These are phyloP conservation scores for Sphaerulina vaccinii DNA, from an alignment of 2,329 filamentous ascomycete species.

Conservation along the genomic window DNA sequence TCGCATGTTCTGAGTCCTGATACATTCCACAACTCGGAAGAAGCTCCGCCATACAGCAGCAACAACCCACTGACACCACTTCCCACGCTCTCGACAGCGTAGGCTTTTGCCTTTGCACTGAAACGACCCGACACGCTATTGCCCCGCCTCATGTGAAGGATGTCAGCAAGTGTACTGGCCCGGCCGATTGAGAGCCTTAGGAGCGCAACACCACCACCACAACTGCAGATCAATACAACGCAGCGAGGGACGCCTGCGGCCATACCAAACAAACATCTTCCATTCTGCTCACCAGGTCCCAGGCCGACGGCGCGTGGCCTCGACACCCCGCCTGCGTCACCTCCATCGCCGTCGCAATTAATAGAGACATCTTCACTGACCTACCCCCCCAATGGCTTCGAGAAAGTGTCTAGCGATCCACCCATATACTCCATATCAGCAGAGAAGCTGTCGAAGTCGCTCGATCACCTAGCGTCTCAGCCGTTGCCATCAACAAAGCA, in stretches of 20 bases:
- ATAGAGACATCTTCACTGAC: constrained; percentile 67
- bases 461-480: constrained; percentile 74
- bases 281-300: constrained; percentile 81
- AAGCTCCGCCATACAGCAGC: background rate
- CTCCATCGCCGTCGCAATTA: constrained; percentile 56
- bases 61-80: background rate
- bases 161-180: constrained; percentile 44
- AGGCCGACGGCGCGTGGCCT: constrained; percentile 51
- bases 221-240: constrained; percentile 59
- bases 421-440: constrained; percentile 72
- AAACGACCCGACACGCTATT: background rate
- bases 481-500: constrained; percentile 79
- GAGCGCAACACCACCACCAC: constrained; percentile 50
- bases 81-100: background rate
- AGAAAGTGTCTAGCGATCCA: constrained; percentile 55
- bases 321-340: constrained; percentile 57
- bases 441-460: constrained; percentile 64
- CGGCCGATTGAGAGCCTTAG: constrained; percentile 34
- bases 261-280: constrained; percentile 82
- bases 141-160: constrained; percentile 20
- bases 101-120: background rate
- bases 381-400: constrained; percentile 68
- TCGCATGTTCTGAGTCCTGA: constrained; percentile 1
- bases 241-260: constrained; percentile 60
- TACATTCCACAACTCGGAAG: background rate